Conservation (phyloP, 2,329 filamentous ascomycete species). For the Colletotrichum salicis region DNA sequence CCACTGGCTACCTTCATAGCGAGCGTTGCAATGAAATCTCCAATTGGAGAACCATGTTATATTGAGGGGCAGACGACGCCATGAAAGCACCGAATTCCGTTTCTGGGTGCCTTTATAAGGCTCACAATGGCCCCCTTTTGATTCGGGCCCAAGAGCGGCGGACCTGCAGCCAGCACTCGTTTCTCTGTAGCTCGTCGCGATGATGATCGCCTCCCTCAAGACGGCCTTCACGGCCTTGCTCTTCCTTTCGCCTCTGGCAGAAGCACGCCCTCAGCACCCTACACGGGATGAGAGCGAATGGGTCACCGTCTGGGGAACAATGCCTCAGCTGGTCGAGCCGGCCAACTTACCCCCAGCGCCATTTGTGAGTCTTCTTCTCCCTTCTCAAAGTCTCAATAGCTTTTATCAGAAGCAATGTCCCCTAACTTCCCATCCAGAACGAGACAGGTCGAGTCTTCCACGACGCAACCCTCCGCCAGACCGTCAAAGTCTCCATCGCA, state of each 20-base stretch:
- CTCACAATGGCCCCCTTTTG: background rate
- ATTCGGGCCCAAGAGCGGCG: background rate
- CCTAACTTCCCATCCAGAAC: slow-evolving; percentile 52
- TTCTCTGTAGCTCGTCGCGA: background rate
- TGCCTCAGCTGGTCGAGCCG: slow-evolving; percentile 71
- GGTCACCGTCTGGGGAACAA: slow-evolving; percentile 70
- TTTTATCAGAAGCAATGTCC: slow-evolving; percentile 13
- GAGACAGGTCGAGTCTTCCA: slow-evolving; percentile 61
- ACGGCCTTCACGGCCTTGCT: slow-evolving; percentile 31
- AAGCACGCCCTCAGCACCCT: slow-evolving; percentile 20
- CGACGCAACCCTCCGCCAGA: slow-evolving; percentile 71
- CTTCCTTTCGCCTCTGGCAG: slow-evolving; percentile 10
- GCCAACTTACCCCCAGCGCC: slow-evolving; percentile 66
- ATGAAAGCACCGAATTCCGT: background rate
- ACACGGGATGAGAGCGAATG: slow-evolving; percentile 55
- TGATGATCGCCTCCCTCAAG: slow-evolving; percentile 26
- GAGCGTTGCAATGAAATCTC: background rate
- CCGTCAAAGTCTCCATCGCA: slow-evolving; percentile 64
- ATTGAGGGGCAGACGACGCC: slow-evolving; percentile 23
- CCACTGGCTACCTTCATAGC: slow-evolving; percentile 3
- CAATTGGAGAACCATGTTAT: background rate
- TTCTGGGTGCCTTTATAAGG: background rate
- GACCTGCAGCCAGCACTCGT: background rate
- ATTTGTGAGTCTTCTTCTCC: slow-evolving; percentile 55
- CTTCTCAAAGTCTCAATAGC: background rate